Evolutionary conservation across 441 rosid genomes (phyloP).

Genomic region (Theobroma grandiflorum): DNA sequence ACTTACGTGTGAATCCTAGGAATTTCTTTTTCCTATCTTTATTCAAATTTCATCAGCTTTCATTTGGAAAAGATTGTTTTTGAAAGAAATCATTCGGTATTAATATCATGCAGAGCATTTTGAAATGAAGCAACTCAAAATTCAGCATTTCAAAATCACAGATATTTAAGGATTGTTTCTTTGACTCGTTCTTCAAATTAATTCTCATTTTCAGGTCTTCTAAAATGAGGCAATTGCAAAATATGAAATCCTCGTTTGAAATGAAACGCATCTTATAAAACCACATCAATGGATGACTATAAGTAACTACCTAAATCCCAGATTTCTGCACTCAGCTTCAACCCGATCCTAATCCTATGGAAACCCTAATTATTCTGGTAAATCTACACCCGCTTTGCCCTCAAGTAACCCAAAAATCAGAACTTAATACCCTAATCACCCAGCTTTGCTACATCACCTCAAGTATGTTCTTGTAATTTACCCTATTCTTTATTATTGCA

Average conservation of each 20-base stretch:
- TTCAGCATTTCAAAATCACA: conserved; percentile 6
- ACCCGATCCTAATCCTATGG: not conserved
- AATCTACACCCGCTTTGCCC: not conserved
- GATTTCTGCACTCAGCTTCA: not conserved
- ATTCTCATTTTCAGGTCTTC: not conserved
- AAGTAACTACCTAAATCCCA: not conserved
- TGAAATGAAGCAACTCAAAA: conserved; percentile 8
- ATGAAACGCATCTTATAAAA: not conserved
- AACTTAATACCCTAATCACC: not conserved
- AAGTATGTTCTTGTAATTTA: not conserved
- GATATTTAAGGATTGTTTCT: not conserved
- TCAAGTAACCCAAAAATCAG: not conserved
- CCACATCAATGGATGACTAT: not conserved
- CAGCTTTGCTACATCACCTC: not conserved
- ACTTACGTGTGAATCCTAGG: not conserved
- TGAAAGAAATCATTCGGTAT: not conserved
- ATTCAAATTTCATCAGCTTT: not conserved
- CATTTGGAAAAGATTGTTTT: not conserved
- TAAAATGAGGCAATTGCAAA: not conserved
- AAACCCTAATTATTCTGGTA: not conserved
- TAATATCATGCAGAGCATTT: not conserved
- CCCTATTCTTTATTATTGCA: not conserved
- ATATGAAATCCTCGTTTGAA: not conserved
- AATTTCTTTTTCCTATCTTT: not conserved
- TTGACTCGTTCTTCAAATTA: not conserved